Conservation (phyloP, 805 yeast genomes). For the Yarrowia alimentaria region DNA sequence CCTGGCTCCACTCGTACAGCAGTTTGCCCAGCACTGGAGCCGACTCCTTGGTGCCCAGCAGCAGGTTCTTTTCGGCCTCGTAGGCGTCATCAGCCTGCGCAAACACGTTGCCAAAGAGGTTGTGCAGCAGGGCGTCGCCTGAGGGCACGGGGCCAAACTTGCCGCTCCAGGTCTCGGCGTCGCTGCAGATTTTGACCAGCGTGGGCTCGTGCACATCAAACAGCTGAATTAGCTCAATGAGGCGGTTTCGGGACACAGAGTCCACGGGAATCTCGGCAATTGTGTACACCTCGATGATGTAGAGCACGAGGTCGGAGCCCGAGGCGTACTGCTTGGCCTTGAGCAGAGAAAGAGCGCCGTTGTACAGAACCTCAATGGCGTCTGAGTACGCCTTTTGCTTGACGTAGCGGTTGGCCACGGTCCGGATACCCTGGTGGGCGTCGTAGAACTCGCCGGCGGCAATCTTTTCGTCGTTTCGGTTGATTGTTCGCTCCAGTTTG, state of each 20-base stretch:
- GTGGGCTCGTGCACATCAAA: conserved; percentile 57
- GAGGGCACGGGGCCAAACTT: conserved; percentile 49
- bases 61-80: conserved; percentile 70
- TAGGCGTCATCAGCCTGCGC: conserved; percentile 48
- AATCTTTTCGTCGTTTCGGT: conserved; percentile 43
- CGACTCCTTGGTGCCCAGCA: conserved; percentile 60
- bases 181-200: conserved; percentile 63
- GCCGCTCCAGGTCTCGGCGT: conserved; percentile 61
- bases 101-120: conserved; percentile 67
- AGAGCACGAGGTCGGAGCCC: conserved; percentile 71
- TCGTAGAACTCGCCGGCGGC: conserved; percentile 79
- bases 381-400: conserved; percentile 62
- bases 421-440: conserved; percentile 91
- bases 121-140: conserved; percentile 77
- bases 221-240: conserved; percentile 45
- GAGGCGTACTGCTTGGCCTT: conserved; percentile 74
- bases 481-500: conserved; percentile 28
- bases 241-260: conserved; percentile 47
- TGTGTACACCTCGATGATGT: conserved; percentile 68
- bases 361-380: conserved; percentile 71
- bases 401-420: conserved; percentile 82
- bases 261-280: conserved; percentile 48
- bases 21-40: conserved; percentile 48
- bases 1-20: conserved; percentile 49
- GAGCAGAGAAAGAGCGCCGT: conserved; percentile 67